A percentile compares a stretch with the other conserved stretches of the same genome.
Evolutionary conservation across 1,139 yeast species (phyloP).

Genomic region (Hansenula lynferdii): DNA sequence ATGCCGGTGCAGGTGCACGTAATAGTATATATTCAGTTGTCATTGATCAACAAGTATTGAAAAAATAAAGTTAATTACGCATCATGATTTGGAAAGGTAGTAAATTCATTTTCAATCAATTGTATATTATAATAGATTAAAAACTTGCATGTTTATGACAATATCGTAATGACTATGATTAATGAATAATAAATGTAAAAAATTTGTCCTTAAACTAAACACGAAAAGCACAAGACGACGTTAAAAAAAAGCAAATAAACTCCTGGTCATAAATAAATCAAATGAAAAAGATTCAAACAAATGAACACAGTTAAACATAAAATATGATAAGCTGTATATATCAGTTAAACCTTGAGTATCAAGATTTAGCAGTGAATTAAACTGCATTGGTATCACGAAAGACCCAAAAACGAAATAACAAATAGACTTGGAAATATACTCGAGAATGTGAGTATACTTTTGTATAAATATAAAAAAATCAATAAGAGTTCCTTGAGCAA

Average conservation of each 20-base stretch:
- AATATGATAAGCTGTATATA: no score
- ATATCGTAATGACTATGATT: not conserved
- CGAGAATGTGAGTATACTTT: no score
- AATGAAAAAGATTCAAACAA: no score
- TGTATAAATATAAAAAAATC: no score
- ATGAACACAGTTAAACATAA: no score
- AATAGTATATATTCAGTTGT: constrained; percentile 47
- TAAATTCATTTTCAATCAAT: not conserved
- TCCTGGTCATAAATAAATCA: not conserved
- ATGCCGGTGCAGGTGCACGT: constrained; percentile 38
- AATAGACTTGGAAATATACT: no score
- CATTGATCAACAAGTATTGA: constrained; percentile 27
- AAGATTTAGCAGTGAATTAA: no score
- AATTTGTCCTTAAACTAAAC: constrained; percentile 2
- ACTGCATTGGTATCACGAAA: no score
- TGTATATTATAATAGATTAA: not conserved
- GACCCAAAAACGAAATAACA: no score
- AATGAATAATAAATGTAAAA: not conserved
- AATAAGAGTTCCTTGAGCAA: no score
- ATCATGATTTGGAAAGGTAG: not conserved
- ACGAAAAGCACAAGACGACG: not conserved
- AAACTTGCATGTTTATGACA: not conserved
- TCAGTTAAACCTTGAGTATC: no score
- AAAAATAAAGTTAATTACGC: constrained; percentile 2
- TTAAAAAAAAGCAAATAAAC: constrained; percentile 1